phyloP scores from a whole-genome alignment of 1,284 basidiomycete species.

The Ustilago curta region DNA sequence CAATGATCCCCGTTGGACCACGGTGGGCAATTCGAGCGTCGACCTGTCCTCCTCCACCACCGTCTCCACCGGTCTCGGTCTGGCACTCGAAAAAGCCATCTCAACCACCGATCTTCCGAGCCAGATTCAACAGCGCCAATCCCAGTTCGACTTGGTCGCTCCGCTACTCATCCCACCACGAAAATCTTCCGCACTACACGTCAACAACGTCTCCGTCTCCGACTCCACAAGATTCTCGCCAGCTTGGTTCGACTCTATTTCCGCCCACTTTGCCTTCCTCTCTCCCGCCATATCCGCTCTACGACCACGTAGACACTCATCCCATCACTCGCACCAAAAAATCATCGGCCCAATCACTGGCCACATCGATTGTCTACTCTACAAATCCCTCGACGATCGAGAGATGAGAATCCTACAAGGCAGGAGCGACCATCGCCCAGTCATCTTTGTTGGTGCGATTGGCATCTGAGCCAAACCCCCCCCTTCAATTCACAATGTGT shows the following conservation, averaged over 20 bases:
- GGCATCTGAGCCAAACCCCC: no score
- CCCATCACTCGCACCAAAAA: neutral
- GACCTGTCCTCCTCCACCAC: slow-evolving; percentile 19
- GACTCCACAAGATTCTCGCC: no score
- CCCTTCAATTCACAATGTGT: neutral
- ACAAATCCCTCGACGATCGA: slow-evolving; percentile 80
- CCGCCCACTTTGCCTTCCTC: slow-evolving; percentile 45
- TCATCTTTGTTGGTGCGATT: slow-evolving; percentile 72
- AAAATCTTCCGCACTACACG: no score
- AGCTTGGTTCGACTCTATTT: no score
- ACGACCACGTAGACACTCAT: slow-evolving; percentile 16
- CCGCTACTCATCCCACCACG: slow-evolving; percentile 24
- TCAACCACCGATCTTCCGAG: slow-evolving; percentile 47
- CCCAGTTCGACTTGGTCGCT: slow-evolving; percentile 22
- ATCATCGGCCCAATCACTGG: no score
- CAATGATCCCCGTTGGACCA: slow-evolving; percentile 7
- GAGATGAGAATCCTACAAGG: slow-evolving; percentile 80
- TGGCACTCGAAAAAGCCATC: slow-evolving; percentile 34
- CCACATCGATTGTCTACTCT: slow-evolving; percentile 75
- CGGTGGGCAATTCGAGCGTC: slow-evolving; percentile 17
- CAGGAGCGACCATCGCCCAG: slow-evolving; percentile 74
- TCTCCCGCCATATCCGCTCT: slow-evolving; percentile 34
- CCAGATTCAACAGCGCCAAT: slow-evolving; percentile 37
- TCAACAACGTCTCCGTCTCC: no score
- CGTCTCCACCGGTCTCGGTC: slow-evolving; percentile 11